These are phyloP conservation scores for Quercus glauca DNA, from an alignment of 306 rosid genomes.

Conservation along the genomic window DNA sequence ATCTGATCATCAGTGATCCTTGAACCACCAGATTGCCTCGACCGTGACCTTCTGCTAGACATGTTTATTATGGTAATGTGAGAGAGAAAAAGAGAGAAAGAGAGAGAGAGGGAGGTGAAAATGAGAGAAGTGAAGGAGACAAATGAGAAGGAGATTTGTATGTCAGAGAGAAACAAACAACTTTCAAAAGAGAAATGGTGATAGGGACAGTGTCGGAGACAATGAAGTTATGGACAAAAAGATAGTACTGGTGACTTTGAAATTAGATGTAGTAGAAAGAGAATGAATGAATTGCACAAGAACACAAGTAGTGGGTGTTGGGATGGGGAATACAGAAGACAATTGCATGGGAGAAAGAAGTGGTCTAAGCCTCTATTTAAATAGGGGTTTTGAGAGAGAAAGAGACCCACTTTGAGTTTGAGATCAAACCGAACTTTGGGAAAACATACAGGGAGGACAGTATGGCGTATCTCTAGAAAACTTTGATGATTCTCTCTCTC, in stretches of 20 bases:
- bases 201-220: neutral
- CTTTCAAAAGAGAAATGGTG: neutral
- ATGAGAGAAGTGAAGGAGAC: neutral
- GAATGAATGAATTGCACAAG: neutral
- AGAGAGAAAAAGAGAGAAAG: neutral
- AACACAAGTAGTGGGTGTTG: constrained; percentile 21
- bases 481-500: neutral
- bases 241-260: neutral
- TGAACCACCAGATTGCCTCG: constrained; percentile 71
- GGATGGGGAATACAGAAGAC: constrained; percentile 20
- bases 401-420: constrained; percentile 1
- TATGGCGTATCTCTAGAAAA: neutral
- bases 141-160: neutral
- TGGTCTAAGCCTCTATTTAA: constrained; percentile 31
- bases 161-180: constrained; percentile 4
- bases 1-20: constrained; percentile 96
- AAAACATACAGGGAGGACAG: neutral
- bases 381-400: constrained; percentile 10
- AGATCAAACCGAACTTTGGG: neutral
- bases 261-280: constrained; percentile 1
- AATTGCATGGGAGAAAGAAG: constrained; percentile 44
- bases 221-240: neutral
- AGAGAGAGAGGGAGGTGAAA: neutral
- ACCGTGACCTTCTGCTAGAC: constrained; percentile 70
- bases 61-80: constrained; percentile 14